Evolutionary conservation across 1,284 basidiomycete genomes (phyloP), one percentile per base, ranked within the genome.

Genomic region (Puccinia novopanici): DNA sequence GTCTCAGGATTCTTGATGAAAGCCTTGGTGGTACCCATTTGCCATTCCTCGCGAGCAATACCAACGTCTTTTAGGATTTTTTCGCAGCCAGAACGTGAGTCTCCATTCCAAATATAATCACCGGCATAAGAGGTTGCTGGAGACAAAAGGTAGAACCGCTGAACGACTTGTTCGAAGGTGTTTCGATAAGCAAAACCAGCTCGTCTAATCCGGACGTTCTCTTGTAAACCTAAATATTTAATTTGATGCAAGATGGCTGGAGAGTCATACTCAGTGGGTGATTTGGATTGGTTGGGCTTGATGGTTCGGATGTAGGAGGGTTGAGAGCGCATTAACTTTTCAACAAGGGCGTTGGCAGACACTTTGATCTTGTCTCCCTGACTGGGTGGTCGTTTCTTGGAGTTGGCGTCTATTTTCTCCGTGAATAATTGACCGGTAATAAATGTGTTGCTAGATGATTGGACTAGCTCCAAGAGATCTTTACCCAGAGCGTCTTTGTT

Each of bases 1-100:
- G 96, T 99, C 86, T 99, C 96, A 0, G 96, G 96, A 85, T 96
- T 98, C 89, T 99, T 99, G 88, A 99, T 99, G 86, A 99, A 99
- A 0, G 96, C 96, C 85, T 99, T 99, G 15, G 96, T 97, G 2
- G 92, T 91, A 83, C 97, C 96, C 94, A 99, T 97, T 87, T 99
- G 96, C 96, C 96, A 99, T 87, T 99, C 95, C 79, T 98, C 96
- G 84, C 90, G 91, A 2, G 93, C 90, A 83, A 99, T 99, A 63
- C 95, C 95, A 19, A 95, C 96, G 84, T 99, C 96, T 82, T 89
- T 92, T 71, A 99, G 88, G 82, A 99, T 99, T 83, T 91, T 91
- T 87, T 95, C 91, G 85, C 96, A 99, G 24, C 94, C 96, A 12
- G 93, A 93, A 84, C 92, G 91, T 8, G 94, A 85, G 84, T 98